phyloP scores from a whole-genome alignment of 768 basidiomycete genomes.

The Guyanaporus albipodus region DNA sequence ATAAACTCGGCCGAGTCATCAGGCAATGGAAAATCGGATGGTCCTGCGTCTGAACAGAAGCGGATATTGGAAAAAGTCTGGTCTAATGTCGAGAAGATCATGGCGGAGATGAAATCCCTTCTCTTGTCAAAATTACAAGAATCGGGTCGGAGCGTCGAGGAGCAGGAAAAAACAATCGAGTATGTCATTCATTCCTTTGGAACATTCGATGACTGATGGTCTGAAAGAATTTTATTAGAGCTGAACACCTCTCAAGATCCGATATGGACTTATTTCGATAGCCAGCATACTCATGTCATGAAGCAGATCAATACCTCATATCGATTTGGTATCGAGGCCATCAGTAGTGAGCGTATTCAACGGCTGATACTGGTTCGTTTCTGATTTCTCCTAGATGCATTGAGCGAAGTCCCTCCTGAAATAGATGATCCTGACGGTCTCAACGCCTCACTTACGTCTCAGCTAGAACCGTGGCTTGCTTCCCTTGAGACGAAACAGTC shows the following conservation, averaged over 20 bases:
- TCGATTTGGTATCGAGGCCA: constrained; percentile 44
- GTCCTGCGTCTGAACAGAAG: constrained; percentile 73
- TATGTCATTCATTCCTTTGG: constrained; percentile 34
- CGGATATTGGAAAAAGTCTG: constrained; percentile 96
- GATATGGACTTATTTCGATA: constrained; percentile 93
- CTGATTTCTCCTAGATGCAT: constrained; percentile 36
- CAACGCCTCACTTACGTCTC: constrained; percentile 43
- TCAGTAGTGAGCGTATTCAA: constrained; percentile 42
- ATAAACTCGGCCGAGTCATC: constrained; percentile 64
- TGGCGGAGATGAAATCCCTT: constrained; percentile 82
- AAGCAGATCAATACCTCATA: constrained; percentile 68
- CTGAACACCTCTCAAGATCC: constrained; percentile 85
- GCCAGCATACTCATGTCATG: constrained; percentile 84
- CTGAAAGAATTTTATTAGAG: constrained; percentile 76
- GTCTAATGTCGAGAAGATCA: constrained; percentile 90
- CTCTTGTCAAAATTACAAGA: constrained; percentile 81
- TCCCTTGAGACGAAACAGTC: constrained; percentile 62
- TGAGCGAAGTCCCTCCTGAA: constrained; percentile 41
- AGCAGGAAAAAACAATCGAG: constrained; percentile 98
- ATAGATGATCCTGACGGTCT: constrained; percentile 36
- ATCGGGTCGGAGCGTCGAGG: constrained; percentile 74
- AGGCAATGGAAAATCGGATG: constrained; percentile 50
- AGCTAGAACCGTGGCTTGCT: constrained; percentile 57
- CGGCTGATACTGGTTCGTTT: not conserved
- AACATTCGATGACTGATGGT: constrained; percentile 8